phyloP scores from a whole-genome alignment of 768 basidiomycete species.

The Xanthoconium stramineum region DNA sequence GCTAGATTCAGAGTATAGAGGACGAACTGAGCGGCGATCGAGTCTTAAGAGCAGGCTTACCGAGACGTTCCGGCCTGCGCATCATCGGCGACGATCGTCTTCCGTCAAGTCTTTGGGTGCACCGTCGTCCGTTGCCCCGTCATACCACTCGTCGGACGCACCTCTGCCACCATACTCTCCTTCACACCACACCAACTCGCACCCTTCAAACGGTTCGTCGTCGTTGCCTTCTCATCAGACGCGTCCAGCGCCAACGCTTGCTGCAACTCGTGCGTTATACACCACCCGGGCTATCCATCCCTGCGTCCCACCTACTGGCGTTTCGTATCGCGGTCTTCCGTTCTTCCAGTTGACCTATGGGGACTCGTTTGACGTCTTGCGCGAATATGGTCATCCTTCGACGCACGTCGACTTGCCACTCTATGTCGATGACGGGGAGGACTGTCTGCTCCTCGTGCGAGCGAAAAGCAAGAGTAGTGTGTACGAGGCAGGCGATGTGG shows the following conservation, averaged over 20 bases:
- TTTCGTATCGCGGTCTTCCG: constrained; percentile 69
- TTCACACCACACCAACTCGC: constrained; percentile 14
- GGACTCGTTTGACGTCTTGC: constrained; percentile 63
- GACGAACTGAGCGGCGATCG: constrained; percentile 27
- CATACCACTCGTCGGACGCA: not conserved
- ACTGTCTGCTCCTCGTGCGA: constrained; percentile 73
- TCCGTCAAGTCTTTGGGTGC: constrained; percentile 20
- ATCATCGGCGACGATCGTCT: constrained; percentile 34
- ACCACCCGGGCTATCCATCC: constrained; percentile 65
- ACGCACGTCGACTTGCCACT: constrained; percentile 70
- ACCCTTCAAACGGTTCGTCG: constrained; percentile 12
- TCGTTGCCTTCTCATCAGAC: constrained; percentile 10
- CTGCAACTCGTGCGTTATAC: constrained; percentile 52
- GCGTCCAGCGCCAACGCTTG: constrained; percentile 24
- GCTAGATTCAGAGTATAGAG: constrained; percentile 24
- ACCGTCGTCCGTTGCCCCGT: constrained; percentile 20
- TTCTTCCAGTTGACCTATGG: constrained; percentile 70
- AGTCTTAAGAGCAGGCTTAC: constrained; percentile 34
- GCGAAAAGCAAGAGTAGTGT: constrained; percentile 33
- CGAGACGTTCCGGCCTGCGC: constrained; percentile 30
- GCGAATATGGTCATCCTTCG: constrained; percentile 78
- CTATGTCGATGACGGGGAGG: constrained; percentile 73
- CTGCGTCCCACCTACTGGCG: constrained; percentile 60
- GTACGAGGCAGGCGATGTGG: constrained; percentile 45
- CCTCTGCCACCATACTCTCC: constrained; percentile 19